Evolutionary conservation across 2,329 filamentous ascomycete genomes (phyloP), one percentile per base, ranked within the genome.

Genomic region (Cladobotryum mycophilum): DNA sequence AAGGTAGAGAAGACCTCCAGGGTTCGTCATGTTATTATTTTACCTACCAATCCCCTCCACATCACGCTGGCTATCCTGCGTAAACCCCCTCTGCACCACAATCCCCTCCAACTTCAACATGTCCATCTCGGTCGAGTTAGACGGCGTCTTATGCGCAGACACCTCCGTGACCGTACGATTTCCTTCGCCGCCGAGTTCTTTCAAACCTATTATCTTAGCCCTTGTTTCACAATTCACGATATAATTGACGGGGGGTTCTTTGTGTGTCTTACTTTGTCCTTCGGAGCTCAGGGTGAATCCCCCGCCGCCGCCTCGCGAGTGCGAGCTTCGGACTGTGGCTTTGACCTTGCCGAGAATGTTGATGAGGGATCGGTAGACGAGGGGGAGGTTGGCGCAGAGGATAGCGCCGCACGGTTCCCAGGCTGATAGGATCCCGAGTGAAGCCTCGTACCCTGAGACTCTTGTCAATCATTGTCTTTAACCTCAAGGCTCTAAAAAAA

Each of bases 391-490:
- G 22, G 52, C 53, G 48, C 51, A 55, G 4, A 55, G 48, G 20
- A 55, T 51, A 14, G 50, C 53, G 7, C 53, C 52, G 52, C 53
- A 55, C 13, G 53, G 47, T 17, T 55, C 53, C 53, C 53, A 55
- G 20, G 41, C 47, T 7, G 52, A 54, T n/a, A 55, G 47, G 22
- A 53, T 55, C 8, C 46, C 53, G 2, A 55, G 22, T 2, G 44
- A 25, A 6, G 37, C 47, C 11, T 45, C 51, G 33, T 49, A 30
- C 53, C 51, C 53, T 55, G 30, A 30, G 30, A 30, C 9, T 30
- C 25, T 8, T 30, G 25, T 30, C 25, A 30, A 30, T 25, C 22
- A 30, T 30, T 11, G n/a, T n/a, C n/a, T n/a, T n/a, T n/a, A n/a
- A n/a, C n/a, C n/a, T n/a, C n/a, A n/a, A n/a, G n/a, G n/a, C n/a